Base-by-base conservation (phyloP, 2,329 filamentous ascomycete species). In the Pseudopyrenochaeta lycopersici region DNA sequence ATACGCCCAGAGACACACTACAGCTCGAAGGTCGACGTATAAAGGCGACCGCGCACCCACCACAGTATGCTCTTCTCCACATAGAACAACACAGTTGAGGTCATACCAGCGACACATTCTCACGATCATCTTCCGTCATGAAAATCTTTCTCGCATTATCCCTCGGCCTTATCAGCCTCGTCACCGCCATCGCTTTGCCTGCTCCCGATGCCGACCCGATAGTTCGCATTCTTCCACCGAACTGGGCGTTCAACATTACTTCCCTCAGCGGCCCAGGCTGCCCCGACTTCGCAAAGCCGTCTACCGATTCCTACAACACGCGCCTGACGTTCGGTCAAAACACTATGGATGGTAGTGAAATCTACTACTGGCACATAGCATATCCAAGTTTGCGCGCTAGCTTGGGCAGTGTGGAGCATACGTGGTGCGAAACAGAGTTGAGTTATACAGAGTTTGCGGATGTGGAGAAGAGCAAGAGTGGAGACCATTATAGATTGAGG, bases 361-460 rank as follows among this genome's bases (percentile, higher is more conserved):
- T 64, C 17, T 64, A 66, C 52, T 64, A 66, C 39, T 62, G 58
- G 58, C 54, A 51, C 42, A 40, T 60, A 18, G 60, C 63, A 17
- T 66, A 64, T 44, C 63, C 63, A 11, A 33, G 54, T 27, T 35
- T 64, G 36, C 48, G 46, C 29, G 61, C 54, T 20, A 43, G 45
- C 7, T 53, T 63, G 0, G 46, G 31, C 1, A 50, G 35, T 4
- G 43, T 55, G 2, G 39, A 46, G 20, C 56, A 62, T 29, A 49
- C 44, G 20, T 66, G 63, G 63, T 66, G 63, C 29, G 63, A 66
- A 41, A 58, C 58, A 21, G 60, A 57, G 29, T 12, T 64, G n/a
- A 29, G 45, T 15, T 66, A 66, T 32, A 52, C 23, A 7, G 60
- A 66, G 42, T 57, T 46, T 38, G 46, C 31, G 11, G 47, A 52